Evolutionary conservation across 169 alveolate genomes (phyloP).

Genomic region (Plasmodium knowlesi): DNA sequence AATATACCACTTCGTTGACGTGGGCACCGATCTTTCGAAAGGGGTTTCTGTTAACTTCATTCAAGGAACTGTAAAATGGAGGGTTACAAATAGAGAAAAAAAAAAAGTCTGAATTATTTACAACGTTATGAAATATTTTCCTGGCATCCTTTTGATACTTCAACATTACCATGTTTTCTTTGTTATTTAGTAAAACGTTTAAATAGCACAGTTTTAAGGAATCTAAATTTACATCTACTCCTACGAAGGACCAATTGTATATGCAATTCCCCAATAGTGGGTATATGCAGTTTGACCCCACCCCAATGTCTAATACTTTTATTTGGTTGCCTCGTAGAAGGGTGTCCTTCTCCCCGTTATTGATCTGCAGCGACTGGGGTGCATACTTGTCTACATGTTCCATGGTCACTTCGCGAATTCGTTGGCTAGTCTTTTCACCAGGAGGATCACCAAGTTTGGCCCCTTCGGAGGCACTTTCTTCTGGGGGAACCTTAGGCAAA

Average conservation of each 20-base stretch:
- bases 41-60: constrained; percentile 61
- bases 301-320: constrained; percentile 83
- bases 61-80: constrained; percentile 36
- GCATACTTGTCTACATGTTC: background rate
- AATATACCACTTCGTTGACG: constrained; percentile 53
- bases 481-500: background rate
- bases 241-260: constrained; percentile 83
- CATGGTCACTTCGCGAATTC: background rate
- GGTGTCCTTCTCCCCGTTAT: background rate
- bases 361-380: background rate
- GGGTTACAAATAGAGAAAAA: constrained; percentile 72
- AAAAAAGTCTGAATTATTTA: constrained; percentile 37
- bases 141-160: constrained; percentile 70
- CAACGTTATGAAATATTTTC: constrained; percentile 32
- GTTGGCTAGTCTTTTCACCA: background rate
- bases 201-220: constrained; percentile 30
- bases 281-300: constrained; percentile 85
- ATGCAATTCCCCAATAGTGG: constrained; percentile 81
- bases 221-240: constrained; percentile 58
- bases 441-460: background rate
- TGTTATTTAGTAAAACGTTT: constrained; percentile 37
- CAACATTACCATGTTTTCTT: constrained; percentile 37
- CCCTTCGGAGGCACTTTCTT: background rate
- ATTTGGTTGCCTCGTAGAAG: constrained; percentile 63
- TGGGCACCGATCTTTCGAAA: constrained; percentile 41